Percentiles rank a stretch among this genome's conserved stretches.
Evolutionary conservation across 306 rosid species (phyloP).

Genomic region (Prunus campanulata): DNA sequence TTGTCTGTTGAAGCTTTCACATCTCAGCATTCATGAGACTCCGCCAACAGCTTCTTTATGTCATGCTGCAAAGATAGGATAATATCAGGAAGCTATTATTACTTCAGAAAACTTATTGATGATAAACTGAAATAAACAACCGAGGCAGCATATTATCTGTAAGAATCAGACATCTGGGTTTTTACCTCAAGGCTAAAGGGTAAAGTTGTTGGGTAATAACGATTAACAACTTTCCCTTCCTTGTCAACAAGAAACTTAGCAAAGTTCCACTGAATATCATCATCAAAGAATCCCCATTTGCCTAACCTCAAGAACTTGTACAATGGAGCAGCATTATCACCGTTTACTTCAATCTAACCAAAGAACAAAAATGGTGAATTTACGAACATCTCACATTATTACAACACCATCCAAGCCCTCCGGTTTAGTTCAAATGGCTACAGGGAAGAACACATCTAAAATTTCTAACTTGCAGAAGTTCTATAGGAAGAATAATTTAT

Average conservation of each 20-base stretch:
- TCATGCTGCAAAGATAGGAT: slow-evolving; percentile 45
- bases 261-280: slow-evolving; percentile 85
- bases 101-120: background rate
- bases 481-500: background rate
- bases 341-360: slow-evolving; percentile 75
- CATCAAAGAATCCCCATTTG: slow-evolving; percentile 75
- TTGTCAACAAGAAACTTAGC: slow-evolving; percentile 67
- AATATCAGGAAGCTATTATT: background rate
- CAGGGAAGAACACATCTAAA: background rate
- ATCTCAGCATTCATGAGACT: slow-evolving; percentile 22
- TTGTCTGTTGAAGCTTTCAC: background rate
- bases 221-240: slow-evolving; percentile 61
- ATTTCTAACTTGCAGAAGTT: background rate
- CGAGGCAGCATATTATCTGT: background rate
- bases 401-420: background rate
- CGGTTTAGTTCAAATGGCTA: too few species aligned
- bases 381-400: background rate
- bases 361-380: background rate
- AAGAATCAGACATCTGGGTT: background rate
- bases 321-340: slow-evolving; percentile 58
- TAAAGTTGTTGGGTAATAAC: slow-evolving; percentile 77
- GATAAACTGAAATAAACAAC: background rate
- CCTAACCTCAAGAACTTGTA: slow-evolving; percentile 70
- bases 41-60: slow-evolving; percentile 50
- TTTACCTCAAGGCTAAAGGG: slow-evolving; percentile 75